A percentile compares a stretch with the other conserved stretches of the same genome.
Conservation (phyloP, 2,329 filamentous ascomycete species). For the Hymenoscyphus albidus region DNA sequence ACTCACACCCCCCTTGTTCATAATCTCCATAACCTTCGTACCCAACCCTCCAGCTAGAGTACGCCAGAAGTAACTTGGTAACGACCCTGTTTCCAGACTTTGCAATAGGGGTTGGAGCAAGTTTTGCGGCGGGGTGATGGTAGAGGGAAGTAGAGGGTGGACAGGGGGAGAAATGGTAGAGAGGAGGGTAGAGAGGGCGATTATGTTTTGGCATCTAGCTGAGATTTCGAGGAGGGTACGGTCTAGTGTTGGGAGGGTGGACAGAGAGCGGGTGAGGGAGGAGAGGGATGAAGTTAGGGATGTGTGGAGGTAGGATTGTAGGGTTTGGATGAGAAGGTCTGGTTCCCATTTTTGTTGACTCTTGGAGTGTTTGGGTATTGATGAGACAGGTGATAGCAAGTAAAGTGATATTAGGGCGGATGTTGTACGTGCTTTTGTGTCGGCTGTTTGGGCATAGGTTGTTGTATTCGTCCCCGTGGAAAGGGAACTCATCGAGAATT, state of each 20-base stretch:
- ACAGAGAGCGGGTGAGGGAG: constrained; percentile 69
- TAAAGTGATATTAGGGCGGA: constrained; percentile 76
- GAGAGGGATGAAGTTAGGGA: constrained; percentile 75
- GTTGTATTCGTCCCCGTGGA: constrained; percentile 43
- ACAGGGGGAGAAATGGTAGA: constrained; percentile 60
- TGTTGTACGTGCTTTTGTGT: constrained; percentile 67
- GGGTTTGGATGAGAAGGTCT: constrained; percentile 65
- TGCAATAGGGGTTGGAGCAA: constrained; percentile 70
- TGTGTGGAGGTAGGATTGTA: constrained; percentile 80
- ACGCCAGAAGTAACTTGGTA: constrained; percentile 92
- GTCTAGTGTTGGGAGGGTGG: constrained; percentile 77
- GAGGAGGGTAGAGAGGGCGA: constrained; percentile 80
- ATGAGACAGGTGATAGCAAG: constrained; percentile 67
- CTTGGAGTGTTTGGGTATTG: constrained; percentile 43
- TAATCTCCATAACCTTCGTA: constrained; percentile 76
- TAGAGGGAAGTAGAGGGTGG: constrained; percentile 59
- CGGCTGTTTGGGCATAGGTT: constrained; percentile 65
- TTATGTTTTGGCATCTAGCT: constrained; percentile 81
- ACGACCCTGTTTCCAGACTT: constrained; percentile 79
- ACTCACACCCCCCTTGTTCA: constrained; percentile 76
- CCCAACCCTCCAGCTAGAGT: constrained; percentile 76
- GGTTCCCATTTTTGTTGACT: constrained; percentile 52
- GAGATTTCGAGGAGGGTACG: constrained; percentile 78
- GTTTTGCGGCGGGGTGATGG: constrained; percentile 36
- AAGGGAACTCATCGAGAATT: constrained; percentile 71